Conservation (phyloP, 2,329 filamentous ascomycete species). For the Leptographium flavum region DNA sequence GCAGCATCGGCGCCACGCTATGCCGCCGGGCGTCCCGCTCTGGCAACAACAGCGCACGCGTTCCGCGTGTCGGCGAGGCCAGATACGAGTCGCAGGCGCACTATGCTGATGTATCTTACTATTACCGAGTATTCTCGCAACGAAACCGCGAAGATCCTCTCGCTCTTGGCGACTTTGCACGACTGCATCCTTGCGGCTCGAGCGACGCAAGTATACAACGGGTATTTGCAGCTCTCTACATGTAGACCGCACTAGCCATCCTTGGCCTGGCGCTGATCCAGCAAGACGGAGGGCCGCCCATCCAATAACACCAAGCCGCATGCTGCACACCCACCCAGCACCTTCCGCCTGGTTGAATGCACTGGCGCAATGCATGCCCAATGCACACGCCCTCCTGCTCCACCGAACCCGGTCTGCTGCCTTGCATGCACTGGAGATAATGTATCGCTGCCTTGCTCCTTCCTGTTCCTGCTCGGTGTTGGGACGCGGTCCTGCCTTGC, state of each 20-base stretch:
- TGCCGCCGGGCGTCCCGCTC: slow-evolving; percentile 1
- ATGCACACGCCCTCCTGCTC: background rate
- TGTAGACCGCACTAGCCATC: background rate
- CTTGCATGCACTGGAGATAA: background rate
- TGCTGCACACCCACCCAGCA: background rate
- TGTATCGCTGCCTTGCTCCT: background rate
- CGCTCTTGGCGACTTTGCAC: too few relatives aligned
- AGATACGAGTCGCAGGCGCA: background rate
- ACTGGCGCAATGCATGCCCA: background rate
- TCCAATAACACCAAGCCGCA: background rate
- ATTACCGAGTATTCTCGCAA: too few relatives aligned
- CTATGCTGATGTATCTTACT: background rate
- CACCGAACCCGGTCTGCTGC: background rate
- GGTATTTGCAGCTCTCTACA: background rate
- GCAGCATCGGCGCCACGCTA: background rate
- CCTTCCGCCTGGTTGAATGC: slow-evolving; percentile 1
- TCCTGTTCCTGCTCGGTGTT: too few relatives aligned
- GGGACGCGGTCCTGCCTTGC: too few relatives aligned
- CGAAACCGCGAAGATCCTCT: too few relatives aligned
- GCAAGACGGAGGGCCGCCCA: background rate
- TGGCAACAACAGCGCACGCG: background rate
- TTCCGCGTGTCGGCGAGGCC: too few relatives aligned
- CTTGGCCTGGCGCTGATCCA: slow-evolving; percentile 8
- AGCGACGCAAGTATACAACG: too few relatives aligned
- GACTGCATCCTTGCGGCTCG: too few relatives aligned